Conservation (phyloP, 2,329 filamentous ascomycete species). For the Ophiostoma ips region DNA sequence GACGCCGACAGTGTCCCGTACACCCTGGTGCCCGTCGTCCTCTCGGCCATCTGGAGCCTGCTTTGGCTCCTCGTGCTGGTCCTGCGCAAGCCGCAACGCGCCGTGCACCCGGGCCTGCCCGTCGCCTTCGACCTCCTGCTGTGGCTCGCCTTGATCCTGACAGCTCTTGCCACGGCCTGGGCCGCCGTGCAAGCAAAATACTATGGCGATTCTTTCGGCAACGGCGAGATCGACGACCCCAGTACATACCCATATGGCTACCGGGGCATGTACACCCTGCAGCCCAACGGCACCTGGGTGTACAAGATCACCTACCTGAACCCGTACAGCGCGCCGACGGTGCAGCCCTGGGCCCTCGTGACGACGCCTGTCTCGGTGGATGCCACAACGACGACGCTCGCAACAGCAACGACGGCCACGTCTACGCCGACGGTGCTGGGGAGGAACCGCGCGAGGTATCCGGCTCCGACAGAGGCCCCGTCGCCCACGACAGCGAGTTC, state of each 20-base stretch:
- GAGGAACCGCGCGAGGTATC: too few species aligned
- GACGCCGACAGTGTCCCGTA: background rate
- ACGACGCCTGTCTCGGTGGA: background rate
- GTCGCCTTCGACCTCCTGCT: constrained; percentile 12
- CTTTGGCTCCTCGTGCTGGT: constrained; percentile 3
- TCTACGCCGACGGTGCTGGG: background rate
- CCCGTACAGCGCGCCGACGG: background rate
- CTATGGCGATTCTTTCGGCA: background rate
- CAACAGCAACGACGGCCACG: background rate
- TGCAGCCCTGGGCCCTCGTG: background rate
- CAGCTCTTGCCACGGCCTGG: background rate
- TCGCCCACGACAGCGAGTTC: too few species aligned
- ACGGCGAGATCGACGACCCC: background rate
- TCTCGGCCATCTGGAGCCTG: constrained; percentile 5
- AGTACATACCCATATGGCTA: background rate
- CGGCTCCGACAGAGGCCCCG: too few species aligned
- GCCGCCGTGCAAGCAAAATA: too few species aligned
- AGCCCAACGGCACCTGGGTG: constrained; percentile 11
- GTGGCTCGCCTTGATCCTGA: constrained; percentile 9
- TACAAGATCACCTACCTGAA: constrained; percentile 5
- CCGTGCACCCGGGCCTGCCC: constrained; percentile 9
- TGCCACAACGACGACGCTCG: background rate
- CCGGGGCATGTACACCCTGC: constrained; percentile 2
- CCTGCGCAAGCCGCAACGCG: constrained; percentile 4
- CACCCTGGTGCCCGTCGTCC: background rate